Evolutionary conservation across 2,329 filamentous ascomycete genomes (phyloP), one percentile per base, ranked within the genome.

Genomic region (Trichoderma sp.): DNA sequence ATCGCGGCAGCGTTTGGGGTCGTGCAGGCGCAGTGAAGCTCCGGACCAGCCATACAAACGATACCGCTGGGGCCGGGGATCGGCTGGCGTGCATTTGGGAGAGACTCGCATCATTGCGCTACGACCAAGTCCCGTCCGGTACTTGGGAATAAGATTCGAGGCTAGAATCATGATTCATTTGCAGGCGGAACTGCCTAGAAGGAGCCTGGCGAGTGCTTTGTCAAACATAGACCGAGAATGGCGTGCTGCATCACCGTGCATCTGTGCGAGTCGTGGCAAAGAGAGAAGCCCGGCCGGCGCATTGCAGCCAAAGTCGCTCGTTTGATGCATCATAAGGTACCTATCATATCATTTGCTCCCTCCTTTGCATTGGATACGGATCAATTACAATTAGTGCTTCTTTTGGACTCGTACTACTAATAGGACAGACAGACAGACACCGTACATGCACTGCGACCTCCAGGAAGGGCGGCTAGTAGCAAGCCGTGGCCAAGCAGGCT

Each of bases 51-150:
- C 43, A 50, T n/a, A 50, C 43, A 50, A 8, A 50, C n/a, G 43
- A n/a, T 20, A 5, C 17, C 43, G 43, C 43, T n/a, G 43, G 43
- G 43, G 23, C 64, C 50, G 64, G 64, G 39, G 30, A 67, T 58
- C 47, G 62, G 57, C 62, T 66, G 69, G 69, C 69, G 69, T 71
- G 69, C 69, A 65, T 66, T 71, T 26, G 63, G n/a, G 62, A 67
- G 53, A 67, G 62, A 53, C 69, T 71, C 69, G 55, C 69, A 71
- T 71, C 69, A 71, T 71, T 59, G 63, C 63, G 69, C 43, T 71
- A 71, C 63, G 26, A n/a, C 68, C 53, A 68, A 47, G 34, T 47
- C 53, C 65, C 53, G 65, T 58, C 36, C 66, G 55, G 36, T 34
- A 69, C 66, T 69, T 68, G 66, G 32, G 63, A 28, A 23, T n/a